phyloP scores from a whole-genome alignment of 768 basidiomycete genomes.

The Boletus pseudo-olivaceus region DNA sequence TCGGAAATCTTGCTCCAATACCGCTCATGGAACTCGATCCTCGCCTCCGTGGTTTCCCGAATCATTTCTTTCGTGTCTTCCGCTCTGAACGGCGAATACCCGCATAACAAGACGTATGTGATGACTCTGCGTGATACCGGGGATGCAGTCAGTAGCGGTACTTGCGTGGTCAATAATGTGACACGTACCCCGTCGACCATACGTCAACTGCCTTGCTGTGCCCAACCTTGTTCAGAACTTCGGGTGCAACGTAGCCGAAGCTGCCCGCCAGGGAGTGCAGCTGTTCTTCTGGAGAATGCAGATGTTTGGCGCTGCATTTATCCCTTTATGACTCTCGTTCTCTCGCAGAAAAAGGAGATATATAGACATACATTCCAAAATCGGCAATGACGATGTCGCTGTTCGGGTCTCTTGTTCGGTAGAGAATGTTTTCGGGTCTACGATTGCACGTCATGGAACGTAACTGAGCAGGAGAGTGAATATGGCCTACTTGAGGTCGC shows the following conservation, averaged over 20 bases:
- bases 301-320: conserved; percentile 70
- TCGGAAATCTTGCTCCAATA: conserved; percentile 91
- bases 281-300: conserved; percentile 68
- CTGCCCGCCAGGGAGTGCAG: conserved; percentile 73
- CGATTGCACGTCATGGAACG: neutral
- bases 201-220: conserved; percentile 93
- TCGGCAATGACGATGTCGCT: conserved; percentile 95
- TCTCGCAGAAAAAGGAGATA: neutral
- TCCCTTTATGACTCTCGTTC: neutral
- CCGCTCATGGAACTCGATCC: conserved; percentile 86
- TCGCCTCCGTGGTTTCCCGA: conserved; percentile 80
- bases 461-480: neutral
- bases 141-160: neutral
- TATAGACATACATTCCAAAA: conserved; percentile 81
- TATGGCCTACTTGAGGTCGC: conserved; percentile 79
- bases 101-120: conserved; percentile 91
- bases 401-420: conserved; percentile 67
- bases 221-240: conserved; percentile 74
- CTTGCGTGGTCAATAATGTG: neutral
- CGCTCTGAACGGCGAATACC: conserved; percentile 91
- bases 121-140: conserved; percentile 59
- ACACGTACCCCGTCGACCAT: conserved; percentile 83
- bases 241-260: conserved; percentile 90
- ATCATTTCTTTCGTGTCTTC: conserved; percentile 73
- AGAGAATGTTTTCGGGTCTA: conserved; percentile 95